Conservation (phyloP, 345 rosid genomes). For the Lumnitzera littorea region DNA sequence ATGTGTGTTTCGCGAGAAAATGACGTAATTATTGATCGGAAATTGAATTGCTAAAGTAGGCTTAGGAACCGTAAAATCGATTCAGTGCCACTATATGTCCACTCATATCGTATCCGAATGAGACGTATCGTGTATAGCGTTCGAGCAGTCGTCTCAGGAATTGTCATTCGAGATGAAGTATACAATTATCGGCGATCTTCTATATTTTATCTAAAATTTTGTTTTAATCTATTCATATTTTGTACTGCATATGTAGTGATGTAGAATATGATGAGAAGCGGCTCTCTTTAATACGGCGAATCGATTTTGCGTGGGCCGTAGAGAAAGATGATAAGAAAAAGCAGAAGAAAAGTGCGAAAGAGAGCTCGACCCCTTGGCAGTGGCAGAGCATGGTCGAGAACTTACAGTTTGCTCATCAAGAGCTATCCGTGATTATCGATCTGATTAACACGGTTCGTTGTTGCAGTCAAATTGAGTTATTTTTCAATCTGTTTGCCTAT, state of each 20-base stretch:
- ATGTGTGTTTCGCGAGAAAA: too few relatives aligned
- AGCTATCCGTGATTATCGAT: conserved; percentile 79
- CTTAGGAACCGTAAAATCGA: too few relatives aligned
- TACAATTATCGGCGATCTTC: not conserved
- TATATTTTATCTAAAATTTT: not conserved
- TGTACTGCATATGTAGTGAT: conserved; percentile 33
- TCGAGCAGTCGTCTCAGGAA: too few relatives aligned
- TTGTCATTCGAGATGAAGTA: not conserved
- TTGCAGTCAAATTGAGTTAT: not conserved
- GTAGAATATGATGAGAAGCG: conserved; percentile 73
- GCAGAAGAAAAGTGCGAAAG: conserved; percentile 57
- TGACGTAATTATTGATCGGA: too few relatives aligned
- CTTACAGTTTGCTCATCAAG: conserved; percentile 84
- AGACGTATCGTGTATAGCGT: too few relatives aligned
- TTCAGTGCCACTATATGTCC: too few relatives aligned
- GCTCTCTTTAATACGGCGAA: conserved; percentile 60
- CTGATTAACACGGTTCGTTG: conserved; percentile 80
- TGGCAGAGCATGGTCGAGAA: conserved; percentile 96
- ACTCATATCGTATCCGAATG: too few relatives aligned
- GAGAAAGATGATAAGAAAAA: conserved; percentile 67
- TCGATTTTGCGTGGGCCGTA: conserved; percentile 91
- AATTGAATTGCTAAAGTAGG: too few relatives aligned
- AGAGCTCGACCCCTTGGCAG: conserved; percentile 48
- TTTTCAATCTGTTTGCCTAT: not conserved
- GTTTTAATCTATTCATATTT: not conserved